Conservation (phyloP, 139 green algal species). For the Limnomonas spitsbergensis region DNA sequence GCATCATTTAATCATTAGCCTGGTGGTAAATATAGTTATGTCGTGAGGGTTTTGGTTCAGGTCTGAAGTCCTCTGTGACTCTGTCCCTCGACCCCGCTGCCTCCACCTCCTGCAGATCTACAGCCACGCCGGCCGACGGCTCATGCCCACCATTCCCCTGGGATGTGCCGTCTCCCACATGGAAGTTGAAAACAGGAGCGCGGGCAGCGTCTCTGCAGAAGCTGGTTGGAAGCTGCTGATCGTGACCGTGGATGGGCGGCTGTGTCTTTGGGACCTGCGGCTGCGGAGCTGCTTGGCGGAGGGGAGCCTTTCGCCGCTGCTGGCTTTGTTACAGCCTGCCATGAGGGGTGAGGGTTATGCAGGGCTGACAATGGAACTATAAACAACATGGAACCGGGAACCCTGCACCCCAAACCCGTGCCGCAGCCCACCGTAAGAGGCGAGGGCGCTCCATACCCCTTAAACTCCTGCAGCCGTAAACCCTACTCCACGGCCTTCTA, state of each 20-base stretch:
- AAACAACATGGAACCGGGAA: too few species aligned
- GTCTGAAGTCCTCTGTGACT: too few species aligned
- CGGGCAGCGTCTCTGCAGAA: background rate
- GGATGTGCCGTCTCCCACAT: constrained; percentile 33
- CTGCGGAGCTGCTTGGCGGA: constrained; percentile 13
- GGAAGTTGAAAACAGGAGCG: background rate
- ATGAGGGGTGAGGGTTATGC: background rate
- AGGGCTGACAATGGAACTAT: background rate
- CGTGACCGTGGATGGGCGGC: constrained; percentile 22
- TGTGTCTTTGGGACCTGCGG: constrained; percentile 40
- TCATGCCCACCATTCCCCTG: constrained; percentile 55
- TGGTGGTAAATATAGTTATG: too few species aligned
- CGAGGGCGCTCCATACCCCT: too few species aligned
- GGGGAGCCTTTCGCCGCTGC: constrained; percentile 24
- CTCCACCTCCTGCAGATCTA: too few species aligned
- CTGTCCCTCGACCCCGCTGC: too few species aligned
- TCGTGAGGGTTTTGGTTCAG: too few species aligned
- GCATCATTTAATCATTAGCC: too few species aligned
- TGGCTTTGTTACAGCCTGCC: background rate
- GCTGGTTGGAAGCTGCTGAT: constrained; percentile 19
- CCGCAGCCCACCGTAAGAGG: too few species aligned
- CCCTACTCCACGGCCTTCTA: too few species aligned
- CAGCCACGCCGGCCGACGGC: constrained; percentile 44
- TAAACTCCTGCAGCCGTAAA: too few species aligned
- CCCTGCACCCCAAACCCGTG: too few species aligned